Evolutionary conservation across 139 green algal genomes (phyloP).

Genomic region (Astrephomene gubernaculifera): DNA sequence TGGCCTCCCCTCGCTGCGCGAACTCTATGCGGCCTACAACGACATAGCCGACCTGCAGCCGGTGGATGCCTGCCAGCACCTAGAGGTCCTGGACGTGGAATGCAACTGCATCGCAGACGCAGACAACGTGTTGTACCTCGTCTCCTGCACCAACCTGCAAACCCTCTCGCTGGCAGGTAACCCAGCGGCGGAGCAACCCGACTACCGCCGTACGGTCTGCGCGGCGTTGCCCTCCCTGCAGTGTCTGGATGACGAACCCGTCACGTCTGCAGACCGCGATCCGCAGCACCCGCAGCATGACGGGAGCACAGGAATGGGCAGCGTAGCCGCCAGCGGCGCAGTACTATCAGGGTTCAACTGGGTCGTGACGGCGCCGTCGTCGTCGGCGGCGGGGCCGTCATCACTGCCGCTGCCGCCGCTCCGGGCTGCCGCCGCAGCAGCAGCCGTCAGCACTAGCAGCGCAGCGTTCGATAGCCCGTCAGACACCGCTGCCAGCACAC

Average conservation of each 20-base stretch:
- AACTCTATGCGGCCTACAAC: slow-evolving; percentile 65
- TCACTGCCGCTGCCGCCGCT: not conserved
- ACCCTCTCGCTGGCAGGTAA: slow-evolving; percentile 59
- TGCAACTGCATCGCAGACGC: slow-evolving; percentile 54
- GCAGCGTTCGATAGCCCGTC: too few species aligned
- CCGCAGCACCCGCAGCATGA: not conserved
- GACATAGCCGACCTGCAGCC: slow-evolving; percentile 60
- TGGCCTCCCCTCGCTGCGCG: slow-evolving; percentile 51
- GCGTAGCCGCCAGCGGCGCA: not conserved
- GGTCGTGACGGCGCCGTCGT: not conserved
- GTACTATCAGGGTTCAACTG: not conserved
- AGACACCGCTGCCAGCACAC: too few species aligned
- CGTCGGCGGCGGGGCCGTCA: not conserved
- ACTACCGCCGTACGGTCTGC: slow-evolving; percentile 20
- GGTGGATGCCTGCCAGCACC: slow-evolving; percentile 41
- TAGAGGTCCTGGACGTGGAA: slow-evolving; percentile 62
- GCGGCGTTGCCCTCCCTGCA: slow-evolving; percentile 27
- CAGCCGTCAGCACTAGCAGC: too few species aligned
- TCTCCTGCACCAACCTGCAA: slow-evolving; percentile 46
- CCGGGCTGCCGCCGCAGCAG: too few species aligned
- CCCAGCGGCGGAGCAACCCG: slow-evolving; percentile 30
- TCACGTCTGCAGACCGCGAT: not conserved
- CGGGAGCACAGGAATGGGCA: not conserved
- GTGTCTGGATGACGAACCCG: slow-evolving; percentile 50
- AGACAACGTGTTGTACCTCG: slow-evolving; percentile 28